These are phyloP conservation scores for Shiraia bambusicola DNA, from an alignment of 2,329 filamentous ascomycete species.

Conservation along the genomic window DNA sequence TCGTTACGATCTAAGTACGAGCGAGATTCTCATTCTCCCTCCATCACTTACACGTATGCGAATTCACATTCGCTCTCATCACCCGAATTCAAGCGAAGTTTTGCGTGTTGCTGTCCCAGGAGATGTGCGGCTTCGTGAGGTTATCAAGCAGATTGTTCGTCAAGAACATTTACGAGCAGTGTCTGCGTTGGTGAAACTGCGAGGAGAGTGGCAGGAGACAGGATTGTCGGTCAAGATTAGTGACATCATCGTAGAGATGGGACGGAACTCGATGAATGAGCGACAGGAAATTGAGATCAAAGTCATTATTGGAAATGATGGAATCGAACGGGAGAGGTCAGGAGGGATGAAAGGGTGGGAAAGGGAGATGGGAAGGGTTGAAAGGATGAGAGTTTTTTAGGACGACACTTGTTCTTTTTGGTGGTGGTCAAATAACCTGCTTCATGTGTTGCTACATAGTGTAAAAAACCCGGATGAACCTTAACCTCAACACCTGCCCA, in stretches of 20 bases:
- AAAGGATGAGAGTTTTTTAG: constrained; percentile 9
- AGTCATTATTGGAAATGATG: constrained; percentile 5
- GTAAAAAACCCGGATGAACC: constrained; percentile 20
- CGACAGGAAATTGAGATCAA: constrained; percentile 9
- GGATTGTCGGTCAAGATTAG: constrained; percentile 2
- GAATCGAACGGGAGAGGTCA: not conserved
- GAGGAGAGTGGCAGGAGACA: constrained; percentile 15
- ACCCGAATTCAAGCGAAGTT: not conserved
- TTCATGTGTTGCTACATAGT: constrained; percentile 31
- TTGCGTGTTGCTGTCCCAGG: constrained; percentile 9
- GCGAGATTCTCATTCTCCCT: constrained; percentile 12
- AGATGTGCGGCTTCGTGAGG: constrained; percentile 15
- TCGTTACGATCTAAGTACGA: not conserved
- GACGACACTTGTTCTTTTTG: not conserved
- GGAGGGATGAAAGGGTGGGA: not conserved
- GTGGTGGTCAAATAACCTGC: constrained; percentile 4
- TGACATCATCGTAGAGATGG: constrained; percentile 4
- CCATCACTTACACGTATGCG: constrained; percentile 4
- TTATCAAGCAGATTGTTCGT: constrained; percentile 11
- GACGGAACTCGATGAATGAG: constrained; percentile 3
- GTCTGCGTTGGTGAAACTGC: constrained; percentile 5
- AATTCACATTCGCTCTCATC: constrained; percentile 2
- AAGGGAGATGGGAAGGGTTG: constrained; percentile 1
- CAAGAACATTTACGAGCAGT: not conserved
- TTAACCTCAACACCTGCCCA: constrained; percentile 28